These are phyloP conservation scores for Grammothele lineata DNA, from an alignment of 768 basidiomycete genomes.

Conservation along the genomic window DNA sequence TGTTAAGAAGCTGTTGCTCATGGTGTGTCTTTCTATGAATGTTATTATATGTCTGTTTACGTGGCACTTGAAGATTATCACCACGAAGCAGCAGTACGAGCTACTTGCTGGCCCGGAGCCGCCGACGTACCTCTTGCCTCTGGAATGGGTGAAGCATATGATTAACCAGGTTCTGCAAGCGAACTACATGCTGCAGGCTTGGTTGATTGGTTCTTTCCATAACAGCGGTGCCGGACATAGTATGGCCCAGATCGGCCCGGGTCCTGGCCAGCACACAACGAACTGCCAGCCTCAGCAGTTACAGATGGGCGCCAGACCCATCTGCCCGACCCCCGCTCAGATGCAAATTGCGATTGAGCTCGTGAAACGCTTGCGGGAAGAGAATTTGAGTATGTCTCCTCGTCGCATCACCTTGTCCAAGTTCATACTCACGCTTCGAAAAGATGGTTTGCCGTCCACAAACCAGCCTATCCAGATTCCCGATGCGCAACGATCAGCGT, in stretches of 20 bases:
- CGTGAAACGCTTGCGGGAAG: slow-evolving; percentile 1
- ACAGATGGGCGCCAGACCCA: neutral
- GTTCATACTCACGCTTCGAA: too few relatives aligned
- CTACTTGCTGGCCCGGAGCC: slow-evolving; percentile 16
- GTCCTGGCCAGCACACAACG: neutral
- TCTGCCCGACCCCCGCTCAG: slow-evolving; percentile 4
- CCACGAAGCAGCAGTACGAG: slow-evolving; percentile 34
- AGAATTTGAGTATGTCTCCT: slow-evolving; percentile 2
- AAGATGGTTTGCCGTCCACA: too few relatives aligned
- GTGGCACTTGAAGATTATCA: too few relatives aligned
- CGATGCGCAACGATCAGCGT: slow-evolving; percentile 51
- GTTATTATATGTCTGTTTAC: too few relatives aligned
- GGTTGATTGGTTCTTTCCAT: too few relatives aligned
- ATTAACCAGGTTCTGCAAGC: slow-evolving; percentile 37
- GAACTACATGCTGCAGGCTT: slow-evolving; percentile 33
- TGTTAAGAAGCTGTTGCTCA: slow-evolving; percentile 47
- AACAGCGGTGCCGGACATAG: too few relatives aligned
- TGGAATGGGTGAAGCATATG: slow-evolving; percentile 33
- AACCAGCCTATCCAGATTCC: slow-evolving; percentile 39
- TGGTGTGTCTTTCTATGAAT: too few relatives aligned
- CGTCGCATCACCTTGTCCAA: too few relatives aligned
- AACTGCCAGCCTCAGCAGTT: slow-evolving; percentile 7
- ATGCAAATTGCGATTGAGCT: slow-evolving; percentile 5
- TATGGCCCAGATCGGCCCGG: neutral
- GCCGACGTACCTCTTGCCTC: slow-evolving; percentile 30